Percentiles rank a stretch among this genome's conserved stretches.
Evolutionary conservation across 2,329 filamentous ascomycete species (phyloP).

Genomic region (Stemphylium vesicarium): DNA sequence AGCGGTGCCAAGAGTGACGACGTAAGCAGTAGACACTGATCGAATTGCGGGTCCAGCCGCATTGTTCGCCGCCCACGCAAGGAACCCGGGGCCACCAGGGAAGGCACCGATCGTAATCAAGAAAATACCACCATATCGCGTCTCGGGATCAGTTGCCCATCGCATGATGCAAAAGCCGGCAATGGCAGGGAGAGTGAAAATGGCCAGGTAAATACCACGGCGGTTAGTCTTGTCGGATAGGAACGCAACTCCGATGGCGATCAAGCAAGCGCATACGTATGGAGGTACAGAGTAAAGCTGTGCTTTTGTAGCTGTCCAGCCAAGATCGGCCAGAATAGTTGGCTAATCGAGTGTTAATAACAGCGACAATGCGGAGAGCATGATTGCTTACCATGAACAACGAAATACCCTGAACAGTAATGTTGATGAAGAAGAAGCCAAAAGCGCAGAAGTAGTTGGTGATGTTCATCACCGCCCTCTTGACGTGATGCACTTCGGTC

Average conservation of each 20-base stretch:
- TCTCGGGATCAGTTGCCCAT: constrained; percentile 63
- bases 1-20: constrained; percentile 71
- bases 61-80: constrained; percentile 67
- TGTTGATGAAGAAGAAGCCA: constrained; percentile 66
- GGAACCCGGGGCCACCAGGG: constrained; percentile 64
- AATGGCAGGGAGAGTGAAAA: constrained; percentile 51
- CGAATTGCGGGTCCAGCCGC: constrained; percentile 63
- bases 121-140: constrained; percentile 62
- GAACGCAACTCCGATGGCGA: constrained; percentile 47
- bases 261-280: constrained; percentile 46
- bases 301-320: constrained; percentile 47
- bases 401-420: constrained; percentile 59
- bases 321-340: constrained; percentile 47
- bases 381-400: constrained; percentile 46
- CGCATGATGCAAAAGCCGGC: constrained; percentile 61
- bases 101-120: constrained; percentile 64
- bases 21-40: constrained; percentile 62
- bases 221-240: constrained; percentile 47
- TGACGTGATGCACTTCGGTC: constrained; percentile 58
- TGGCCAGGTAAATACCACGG: constrained; percentile 47
- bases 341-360: constrained; percentile 30
- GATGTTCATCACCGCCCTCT: constrained; percentile 60
- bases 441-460: constrained; percentile 66
- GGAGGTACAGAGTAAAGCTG: constrained; percentile 50
- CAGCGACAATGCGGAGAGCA: neutral